A percentile compares a stretch with the other conserved stretches of the same genome.
Evolutionary conservation across 2,329 filamentous ascomycete species (phyloP).

Genomic region (Beauveria scarabaeidicola): DNA sequence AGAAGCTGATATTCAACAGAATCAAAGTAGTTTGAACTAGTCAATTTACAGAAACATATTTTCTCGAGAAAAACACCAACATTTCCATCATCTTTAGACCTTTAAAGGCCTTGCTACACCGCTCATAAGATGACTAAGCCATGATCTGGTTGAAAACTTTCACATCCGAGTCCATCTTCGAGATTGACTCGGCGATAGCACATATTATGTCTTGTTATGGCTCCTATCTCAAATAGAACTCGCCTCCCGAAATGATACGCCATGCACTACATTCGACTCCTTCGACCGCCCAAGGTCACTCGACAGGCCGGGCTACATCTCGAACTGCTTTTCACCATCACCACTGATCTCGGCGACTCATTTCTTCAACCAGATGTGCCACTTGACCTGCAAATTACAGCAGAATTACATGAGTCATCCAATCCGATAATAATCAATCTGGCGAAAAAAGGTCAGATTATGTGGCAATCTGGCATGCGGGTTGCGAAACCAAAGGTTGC

Average conservation of each 20-base stretch:
- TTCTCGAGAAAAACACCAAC: neutral
- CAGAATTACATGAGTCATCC: constrained; percentile 18
- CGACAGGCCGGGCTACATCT: constrained; percentile 21
- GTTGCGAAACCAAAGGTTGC: constrained; percentile 29
- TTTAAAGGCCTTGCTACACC: neutral
- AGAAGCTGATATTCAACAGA: neutral
- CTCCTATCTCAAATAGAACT: fast-evolving
- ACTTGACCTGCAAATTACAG: constrained; percentile 33
- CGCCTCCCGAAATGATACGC: neutral
- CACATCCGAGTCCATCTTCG: neutral
- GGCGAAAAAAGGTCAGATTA: constrained; percentile 20
- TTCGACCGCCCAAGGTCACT: constrained; percentile 37
- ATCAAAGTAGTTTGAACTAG: no score
- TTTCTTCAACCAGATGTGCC: constrained; percentile 39
- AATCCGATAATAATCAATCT: constrained; percentile 19
- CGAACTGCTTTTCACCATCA: constrained; percentile 44
- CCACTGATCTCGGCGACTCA: constrained; percentile 49
- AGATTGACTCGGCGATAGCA: neutral
- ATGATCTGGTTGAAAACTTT: neutral
- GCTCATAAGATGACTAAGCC: constrained; percentile 4
- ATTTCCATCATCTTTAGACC: no score
- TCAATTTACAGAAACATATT: no score
- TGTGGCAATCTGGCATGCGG: constrained; percentile 29
- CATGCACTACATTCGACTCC: constrained; percentile 52
- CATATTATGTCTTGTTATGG: neutral